Evolutionary conservation across 345 rosid genomes (phyloP).

Genomic region (Syzygium oleosum): DNA sequence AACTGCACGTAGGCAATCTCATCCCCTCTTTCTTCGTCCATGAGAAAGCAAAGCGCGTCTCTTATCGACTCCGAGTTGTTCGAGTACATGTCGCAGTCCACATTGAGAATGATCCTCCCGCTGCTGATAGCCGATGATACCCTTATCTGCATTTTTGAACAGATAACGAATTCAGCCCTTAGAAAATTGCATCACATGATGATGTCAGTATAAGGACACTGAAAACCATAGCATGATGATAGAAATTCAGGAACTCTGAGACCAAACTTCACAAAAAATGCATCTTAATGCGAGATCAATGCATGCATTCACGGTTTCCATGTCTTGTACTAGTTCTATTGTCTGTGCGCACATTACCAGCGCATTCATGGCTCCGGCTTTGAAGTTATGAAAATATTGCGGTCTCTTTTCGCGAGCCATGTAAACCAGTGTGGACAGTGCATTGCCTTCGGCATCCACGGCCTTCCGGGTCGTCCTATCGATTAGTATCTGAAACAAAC

Average conservation of each 20-base stretch:
- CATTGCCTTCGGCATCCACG: constrained; percentile 15
- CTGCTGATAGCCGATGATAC: constrained; percentile 55
- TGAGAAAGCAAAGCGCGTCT: constrained; percentile 80
- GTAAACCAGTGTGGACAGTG: constrained; percentile 60
- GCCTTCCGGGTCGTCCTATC: constrained; percentile 34
- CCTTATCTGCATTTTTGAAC: constrained; percentile 36
- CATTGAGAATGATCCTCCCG: constrained; percentile 44
- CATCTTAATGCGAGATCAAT: background rate
- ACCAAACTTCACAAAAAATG: background rate
- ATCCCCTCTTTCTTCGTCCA: constrained; percentile 55
- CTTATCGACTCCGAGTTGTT: constrained; percentile 41
- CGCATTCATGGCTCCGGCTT: constrained; percentile 88
- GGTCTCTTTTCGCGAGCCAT: constrained; percentile 76
- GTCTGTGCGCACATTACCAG: constrained; percentile 25
- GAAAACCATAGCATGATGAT: background rate
- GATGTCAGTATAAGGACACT: background rate
- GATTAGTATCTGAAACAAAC: constrained; percentile 29
- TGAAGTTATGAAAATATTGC: constrained; percentile 56
- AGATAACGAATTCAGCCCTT: background rate
- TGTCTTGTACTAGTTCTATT: background rate
- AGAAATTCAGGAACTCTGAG: background rate
- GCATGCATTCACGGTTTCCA: background rate
- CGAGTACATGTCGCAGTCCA: constrained; percentile 87
- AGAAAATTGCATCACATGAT: background rate
- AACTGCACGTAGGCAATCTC: constrained; percentile 69